phyloP scores from a whole-genome alignment of 371 early-diverging fungal genomes.

The Mucor indicus region DNA sequence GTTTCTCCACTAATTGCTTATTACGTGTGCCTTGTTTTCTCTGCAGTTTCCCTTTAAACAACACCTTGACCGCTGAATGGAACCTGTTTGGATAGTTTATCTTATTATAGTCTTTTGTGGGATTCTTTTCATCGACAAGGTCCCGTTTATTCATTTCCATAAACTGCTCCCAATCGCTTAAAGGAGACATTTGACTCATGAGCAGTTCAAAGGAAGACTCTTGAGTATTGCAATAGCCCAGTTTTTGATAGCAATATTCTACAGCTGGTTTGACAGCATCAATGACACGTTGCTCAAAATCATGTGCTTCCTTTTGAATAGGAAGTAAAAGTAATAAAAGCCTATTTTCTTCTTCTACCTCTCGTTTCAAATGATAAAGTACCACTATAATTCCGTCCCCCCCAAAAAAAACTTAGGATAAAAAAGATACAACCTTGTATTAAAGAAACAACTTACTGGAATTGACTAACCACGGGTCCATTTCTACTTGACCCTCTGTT shows the following conservation, averaged over 20 bases:
- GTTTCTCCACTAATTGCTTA: conserved; percentile 36
- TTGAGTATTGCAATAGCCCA: conserved; percentile 19
- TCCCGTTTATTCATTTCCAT: conserved; percentile 25
- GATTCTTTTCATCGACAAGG: conserved; percentile 30
- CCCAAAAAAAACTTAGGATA: too few species aligned
- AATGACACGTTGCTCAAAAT: conserved; percentile 22
- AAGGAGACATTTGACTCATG: conserved; percentile 26
- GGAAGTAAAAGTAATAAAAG: conserved; percentile 33
- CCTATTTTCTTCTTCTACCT: conserved; percentile 43
- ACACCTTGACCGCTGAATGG: conserved; percentile 38
- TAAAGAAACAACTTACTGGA: conserved; percentile 22
- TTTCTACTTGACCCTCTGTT: conserved; percentile 16
- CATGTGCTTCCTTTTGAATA: conserved; percentile 29
- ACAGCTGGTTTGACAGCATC: conserved; percentile 23
- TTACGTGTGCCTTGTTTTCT: conserved; percentile 32
- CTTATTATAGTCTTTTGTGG: conserved; percentile 33
- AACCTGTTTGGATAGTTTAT: conserved; percentile 47
- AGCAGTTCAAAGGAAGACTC: conserved; percentile 17
- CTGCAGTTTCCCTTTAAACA: conserved; percentile 36
- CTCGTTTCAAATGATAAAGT: conserved; percentile 37
- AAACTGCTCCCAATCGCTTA: conserved; percentile 34
- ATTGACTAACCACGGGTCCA: conserved; percentile 44
- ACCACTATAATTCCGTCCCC: conserved; percentile 20
- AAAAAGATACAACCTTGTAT: neutral
- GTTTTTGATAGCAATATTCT: conserved; percentile 18